Evolutionary conservation across 179 eudicot species (phyloP).

Genomic region (Silene vulgaris): DNA sequence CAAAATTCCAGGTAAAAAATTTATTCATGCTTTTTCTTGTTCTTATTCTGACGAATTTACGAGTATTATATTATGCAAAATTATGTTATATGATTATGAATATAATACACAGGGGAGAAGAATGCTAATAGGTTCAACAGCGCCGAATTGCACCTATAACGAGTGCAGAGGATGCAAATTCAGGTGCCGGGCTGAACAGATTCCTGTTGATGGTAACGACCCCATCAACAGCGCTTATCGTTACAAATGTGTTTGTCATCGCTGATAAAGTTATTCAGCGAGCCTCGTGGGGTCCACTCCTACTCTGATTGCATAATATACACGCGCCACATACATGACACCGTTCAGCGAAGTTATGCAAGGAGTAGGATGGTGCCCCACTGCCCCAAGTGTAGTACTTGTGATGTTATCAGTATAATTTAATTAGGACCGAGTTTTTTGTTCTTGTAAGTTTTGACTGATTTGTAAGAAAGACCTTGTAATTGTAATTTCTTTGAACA

Average conservation of each 20-base stretch:
- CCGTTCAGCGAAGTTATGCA: neutral
- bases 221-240: slow-evolving; percentile 76
- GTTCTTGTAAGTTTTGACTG: slow-evolving; percentile 1
- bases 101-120: slow-evolving; percentile 28
- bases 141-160: slow-evolving; percentile 84
- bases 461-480: neutral
- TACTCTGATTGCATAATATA: slow-evolving; percentile 21
- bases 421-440: neutral
- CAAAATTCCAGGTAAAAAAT: slow-evolving; percentile 13
- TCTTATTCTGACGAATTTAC: too few species aligned
- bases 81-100: neutral
- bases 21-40: too few species aligned
- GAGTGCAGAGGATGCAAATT: slow-evolving; percentile 86
- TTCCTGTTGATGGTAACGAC: slow-evolving; percentile 89
- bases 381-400: slow-evolving; percentile 11
- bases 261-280: slow-evolving; percentile 25
- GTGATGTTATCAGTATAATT: too few species aligned
- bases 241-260: slow-evolving; percentile 80
- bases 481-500: too few species aligned
- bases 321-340: neutral
- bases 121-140: slow-evolving; percentile 68
- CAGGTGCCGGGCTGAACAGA: slow-evolving; percentile 82
- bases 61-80: too few species aligned
- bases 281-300: slow-evolving; percentile 17
- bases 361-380: slow-evolving; percentile 29